Evolutionary conservation across 2,329 filamentous ascomycete genomes (phyloP).

Genomic region (Cercospora brassicicola): DNA sequence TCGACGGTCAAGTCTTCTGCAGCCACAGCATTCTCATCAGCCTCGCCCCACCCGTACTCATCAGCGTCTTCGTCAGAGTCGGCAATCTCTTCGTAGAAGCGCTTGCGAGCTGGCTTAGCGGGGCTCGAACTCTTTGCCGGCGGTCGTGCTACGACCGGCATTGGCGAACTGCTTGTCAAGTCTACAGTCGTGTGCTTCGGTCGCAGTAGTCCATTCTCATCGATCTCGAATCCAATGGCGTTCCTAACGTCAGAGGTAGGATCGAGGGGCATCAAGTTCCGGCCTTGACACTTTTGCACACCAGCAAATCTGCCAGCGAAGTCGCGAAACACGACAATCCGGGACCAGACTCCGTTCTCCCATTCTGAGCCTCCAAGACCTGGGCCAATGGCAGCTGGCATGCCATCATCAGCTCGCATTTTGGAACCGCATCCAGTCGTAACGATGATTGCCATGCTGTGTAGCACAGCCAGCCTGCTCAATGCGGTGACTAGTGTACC

Average conservation of each 20-base stretch:
- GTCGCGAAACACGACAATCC: constrained; percentile 77
- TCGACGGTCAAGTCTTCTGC: constrained; percentile 1
- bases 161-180: constrained; percentile 19
- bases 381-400: constrained; percentile 69
- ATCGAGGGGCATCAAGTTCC: constrained; percentile 36
- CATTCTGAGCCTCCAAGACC: constrained; percentile 74
- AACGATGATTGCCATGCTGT: constrained; percentile 71
- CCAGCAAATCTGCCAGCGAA: constrained; percentile 52
- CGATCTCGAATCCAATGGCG: constrained; percentile 53
- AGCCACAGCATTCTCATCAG: constrained; percentile 56
- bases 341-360: constrained; percentile 73
- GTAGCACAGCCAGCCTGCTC: constrained; percentile 71
- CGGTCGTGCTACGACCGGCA: not conserved
- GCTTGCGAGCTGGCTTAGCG: constrained; percentile 50
- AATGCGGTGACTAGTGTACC: constrained; percentile 61
- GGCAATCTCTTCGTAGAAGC: constrained; percentile 57
- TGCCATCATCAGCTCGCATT: constrained; percentile 56
- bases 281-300: constrained; percentile 47
- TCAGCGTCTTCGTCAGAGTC: constrained; percentile 64
- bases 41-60: constrained; percentile 70
- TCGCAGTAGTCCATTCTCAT: constrained; percentile 46
- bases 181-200: constrained; percentile 30
- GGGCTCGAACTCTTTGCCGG: constrained; percentile 10
- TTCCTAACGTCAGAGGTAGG: constrained; percentile 45
- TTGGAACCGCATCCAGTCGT: constrained; percentile 81